A percentile compares a stretch with the other conserved stretches of the same genome.
Conservation (phyloP, 768 basidiomycete species). For the Pholiota microspora region DNA sequence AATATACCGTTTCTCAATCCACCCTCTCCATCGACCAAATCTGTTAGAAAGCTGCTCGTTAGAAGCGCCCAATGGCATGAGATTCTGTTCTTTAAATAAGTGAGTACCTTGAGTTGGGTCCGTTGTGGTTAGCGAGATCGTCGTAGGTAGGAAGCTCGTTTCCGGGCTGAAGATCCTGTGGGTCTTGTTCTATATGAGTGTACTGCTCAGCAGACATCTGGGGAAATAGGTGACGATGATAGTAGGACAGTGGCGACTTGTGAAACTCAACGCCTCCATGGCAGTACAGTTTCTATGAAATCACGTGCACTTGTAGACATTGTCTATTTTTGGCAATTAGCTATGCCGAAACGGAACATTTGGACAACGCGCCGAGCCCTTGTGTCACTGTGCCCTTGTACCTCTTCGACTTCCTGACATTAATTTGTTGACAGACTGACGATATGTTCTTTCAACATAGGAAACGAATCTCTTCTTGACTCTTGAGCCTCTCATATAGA, state of each 20-base stretch:
- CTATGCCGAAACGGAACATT: not conserved
- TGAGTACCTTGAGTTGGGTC: conserved; percentile 82
- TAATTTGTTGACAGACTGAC: not conserved
- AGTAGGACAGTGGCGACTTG: conserved; percentile 2
- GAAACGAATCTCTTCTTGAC: too few species aligned
- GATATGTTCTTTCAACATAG: not conserved
- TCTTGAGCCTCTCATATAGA: too few species aligned
- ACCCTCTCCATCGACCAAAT: conserved; percentile 82
- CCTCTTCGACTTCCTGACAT: not conserved
- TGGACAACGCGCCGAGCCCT: not conserved
- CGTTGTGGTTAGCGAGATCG: conserved; percentile 71
- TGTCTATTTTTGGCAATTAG: conserved; percentile 14
- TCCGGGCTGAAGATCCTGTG: conserved; percentile 25
- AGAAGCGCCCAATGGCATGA: not conserved
- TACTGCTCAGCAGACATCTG: conserved; percentile 28
- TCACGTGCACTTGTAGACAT: conserved; percentile 21
- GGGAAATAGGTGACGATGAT: conserved; percentile 10
- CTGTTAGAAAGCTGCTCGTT: conserved; percentile 34
- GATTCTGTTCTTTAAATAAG: conserved; percentile 16
- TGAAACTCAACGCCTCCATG: conserved; percentile 1
- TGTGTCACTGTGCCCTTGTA: too few species aligned
- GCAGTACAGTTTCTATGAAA: conserved; percentile 16
- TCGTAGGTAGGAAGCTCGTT: conserved; percentile 78
- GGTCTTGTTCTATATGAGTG: conserved; percentile 44
- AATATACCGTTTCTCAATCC: conserved; percentile 83